Percentiles rank a stretch among this genome's conserved stretches.
Conservation (phyloP, 768 basidiomycete genomes). For the Rhodosporidiobolus sp. region DNA sequence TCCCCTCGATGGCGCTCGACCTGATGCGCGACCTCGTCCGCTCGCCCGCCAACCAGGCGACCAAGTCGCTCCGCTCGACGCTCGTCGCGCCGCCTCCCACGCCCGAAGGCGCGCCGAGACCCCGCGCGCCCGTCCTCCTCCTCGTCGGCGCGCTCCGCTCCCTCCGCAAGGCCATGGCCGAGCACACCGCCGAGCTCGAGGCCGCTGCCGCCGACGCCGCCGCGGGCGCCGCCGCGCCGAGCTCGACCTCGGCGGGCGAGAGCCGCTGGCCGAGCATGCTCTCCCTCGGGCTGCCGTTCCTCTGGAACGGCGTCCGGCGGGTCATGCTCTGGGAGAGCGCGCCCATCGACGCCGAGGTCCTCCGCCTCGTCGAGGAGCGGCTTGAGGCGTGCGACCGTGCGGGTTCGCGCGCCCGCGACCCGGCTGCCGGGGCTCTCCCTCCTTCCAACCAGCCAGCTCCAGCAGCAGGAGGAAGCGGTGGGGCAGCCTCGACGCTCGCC, state of each 20-base stretch:
- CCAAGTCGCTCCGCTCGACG: slow-evolving; percentile 38
- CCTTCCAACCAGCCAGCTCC: too few relatives aligned
- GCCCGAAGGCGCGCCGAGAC: neutral
- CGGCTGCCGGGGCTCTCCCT: neutral
- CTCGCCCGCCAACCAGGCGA: slow-evolving; percentile 45
- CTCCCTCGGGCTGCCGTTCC: slow-evolving; percentile 40
- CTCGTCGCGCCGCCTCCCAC: slow-evolving; percentile 29
- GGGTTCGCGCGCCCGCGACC: neutral
- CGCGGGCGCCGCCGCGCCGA: neutral
- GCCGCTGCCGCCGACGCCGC: slow-evolving; percentile 5
- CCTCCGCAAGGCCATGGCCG: slow-evolving; percentile 40
- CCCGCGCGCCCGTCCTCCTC: slow-evolving; percentile 34
- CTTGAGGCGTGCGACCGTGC: slow-evolving; percentile 20
- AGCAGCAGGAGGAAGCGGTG: neutral
- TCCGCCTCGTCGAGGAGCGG: slow-evolving; percentile 40
- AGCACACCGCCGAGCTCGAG: slow-evolving; percentile 36
- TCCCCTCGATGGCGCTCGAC: slow-evolving; percentile 36
- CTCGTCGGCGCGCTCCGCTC: slow-evolving; percentile 42
- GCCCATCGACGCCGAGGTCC: slow-evolving; percentile 42
- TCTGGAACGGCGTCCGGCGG: slow-evolving; percentile 38
- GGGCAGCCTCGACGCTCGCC: too few relatives aligned
- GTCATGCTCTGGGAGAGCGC: slow-evolving; percentile 41
- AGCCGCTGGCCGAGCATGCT: slow-evolving; percentile 40
- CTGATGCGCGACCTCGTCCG: slow-evolving; percentile 45
- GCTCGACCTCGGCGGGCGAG: slow-evolving; percentile 22